A percentile compares a stretch with the other conserved stretches of the same genome.
phyloP scores from a whole-genome alignment of 805 yeast genomes.

The Schwanniomyces pseudopolymorphus region DNA sequence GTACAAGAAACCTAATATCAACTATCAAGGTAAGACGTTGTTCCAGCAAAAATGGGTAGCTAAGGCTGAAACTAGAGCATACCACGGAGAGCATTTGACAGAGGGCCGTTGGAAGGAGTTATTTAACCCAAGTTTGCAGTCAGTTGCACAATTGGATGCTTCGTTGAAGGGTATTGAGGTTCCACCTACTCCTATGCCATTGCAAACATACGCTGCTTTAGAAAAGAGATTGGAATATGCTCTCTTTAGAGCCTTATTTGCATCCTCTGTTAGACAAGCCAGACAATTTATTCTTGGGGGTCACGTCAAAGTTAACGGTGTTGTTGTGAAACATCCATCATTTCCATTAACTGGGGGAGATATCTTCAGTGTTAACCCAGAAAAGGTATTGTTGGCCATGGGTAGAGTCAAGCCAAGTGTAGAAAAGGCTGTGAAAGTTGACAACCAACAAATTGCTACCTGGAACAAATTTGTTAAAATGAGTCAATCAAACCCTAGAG shows the following conservation, averaged over 20 bases:
- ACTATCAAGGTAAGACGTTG: constrained; percentile 61
- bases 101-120: constrained; percentile 77
- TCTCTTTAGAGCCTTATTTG: constrained; percentile 87
- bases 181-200: constrained; percentile 72
- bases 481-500: constrained; percentile 57
- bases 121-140: constrained; percentile 70
- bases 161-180: constrained; percentile 60
- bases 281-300: constrained; percentile 82
- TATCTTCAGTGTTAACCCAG: constrained; percentile 81
- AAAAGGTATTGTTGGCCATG: constrained; percentile 77
- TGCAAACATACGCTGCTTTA: constrained; percentile 85
- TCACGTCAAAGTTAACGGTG: constrained; percentile 83
- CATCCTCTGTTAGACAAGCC: constrained; percentile 91
- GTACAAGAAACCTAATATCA: constrained; percentile 65
- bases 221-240: constrained; percentile 92
- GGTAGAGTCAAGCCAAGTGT: constrained; percentile 83
- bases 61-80: constrained; percentile 88
- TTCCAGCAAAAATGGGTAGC: constrained; percentile 92
- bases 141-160: constrained; percentile 88
- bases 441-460: constrained; percentile 64
- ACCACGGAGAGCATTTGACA: constrained; percentile 91
- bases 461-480: constrained; percentile 74
- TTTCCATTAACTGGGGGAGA: constrained; percentile 82
- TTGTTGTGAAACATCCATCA: constrained; percentile 73
- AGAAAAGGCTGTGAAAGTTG: constrained; percentile 64